These are phyloP conservation scores for Cystobasidium onofrii DNA, from an alignment of 768 basidiomycete genomes.

Conservation along the genomic window DNA sequence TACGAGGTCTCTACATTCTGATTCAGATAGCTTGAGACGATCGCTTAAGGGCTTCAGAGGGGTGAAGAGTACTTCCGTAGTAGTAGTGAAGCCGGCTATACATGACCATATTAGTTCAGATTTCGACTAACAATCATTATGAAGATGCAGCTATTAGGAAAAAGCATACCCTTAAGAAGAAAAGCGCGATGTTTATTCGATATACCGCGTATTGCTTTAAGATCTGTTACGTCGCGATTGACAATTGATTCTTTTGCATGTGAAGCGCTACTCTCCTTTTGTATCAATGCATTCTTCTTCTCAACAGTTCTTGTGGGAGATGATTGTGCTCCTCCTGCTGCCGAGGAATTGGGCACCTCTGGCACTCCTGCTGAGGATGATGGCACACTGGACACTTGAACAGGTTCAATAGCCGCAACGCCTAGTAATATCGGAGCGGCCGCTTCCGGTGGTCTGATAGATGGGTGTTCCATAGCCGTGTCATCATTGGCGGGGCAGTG, in stretches of 20 bases:
- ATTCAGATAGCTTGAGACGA: slow-evolving; percentile 3
- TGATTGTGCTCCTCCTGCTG: not conserved
- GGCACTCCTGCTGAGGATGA: not conserved
- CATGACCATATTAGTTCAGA: not conserved
- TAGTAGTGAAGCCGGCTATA: slow-evolving; percentile 25
- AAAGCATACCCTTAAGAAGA: not conserved
- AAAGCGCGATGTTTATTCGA: slow-evolving; percentile 7
- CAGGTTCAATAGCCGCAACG: not conserved
- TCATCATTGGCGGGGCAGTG: not conserved
- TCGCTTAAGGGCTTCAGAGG: slow-evolving; percentile 15
- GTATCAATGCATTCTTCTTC: not conserved
- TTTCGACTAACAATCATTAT: not conserved
- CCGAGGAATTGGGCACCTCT: not conserved
- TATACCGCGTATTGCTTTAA: not conserved
- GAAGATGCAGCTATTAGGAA: not conserved
- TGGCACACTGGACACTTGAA: too few relatives aligned
- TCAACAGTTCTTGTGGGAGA: not conserved
- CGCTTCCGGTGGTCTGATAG: not conserved
- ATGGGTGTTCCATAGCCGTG: not conserved
- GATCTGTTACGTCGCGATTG: not conserved
- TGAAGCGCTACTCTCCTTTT: not conserved
- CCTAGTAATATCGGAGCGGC: not conserved
- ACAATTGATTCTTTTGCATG: not conserved
- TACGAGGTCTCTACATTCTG: slow-evolving; percentile 13
- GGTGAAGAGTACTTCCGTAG: slow-evolving; percentile 25